Percentiles rank a stretch among this genome's conserved stretches.
These are phyloP conservation scores for Chrysopogon serrulatus DNA, from an alignment of 176 grass and related monocot species.

Conservation along the genomic window DNA sequence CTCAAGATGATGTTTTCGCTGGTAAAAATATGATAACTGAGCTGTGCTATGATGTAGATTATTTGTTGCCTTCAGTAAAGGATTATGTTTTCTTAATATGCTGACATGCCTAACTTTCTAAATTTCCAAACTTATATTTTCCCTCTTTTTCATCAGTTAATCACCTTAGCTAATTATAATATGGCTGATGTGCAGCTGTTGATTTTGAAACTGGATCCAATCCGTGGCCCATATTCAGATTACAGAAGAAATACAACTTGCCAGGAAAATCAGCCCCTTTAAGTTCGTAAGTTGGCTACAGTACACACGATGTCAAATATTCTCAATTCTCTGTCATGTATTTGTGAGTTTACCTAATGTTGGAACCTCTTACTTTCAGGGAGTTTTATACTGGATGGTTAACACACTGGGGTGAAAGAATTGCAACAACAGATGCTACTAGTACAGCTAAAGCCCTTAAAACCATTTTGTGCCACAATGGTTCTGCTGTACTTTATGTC, in stretches of 20 bases:
- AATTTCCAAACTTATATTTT: background rate
- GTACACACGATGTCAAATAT: background rate
- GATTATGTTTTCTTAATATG: background rate
- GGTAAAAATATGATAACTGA: conserved; percentile 43
- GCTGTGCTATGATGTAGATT: background rate
- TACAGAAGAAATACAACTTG: conserved; percentile 88
- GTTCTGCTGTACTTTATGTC: conserved; percentile 97
- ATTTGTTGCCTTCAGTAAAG: conserved; percentile 13
- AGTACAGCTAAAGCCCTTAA: conserved; percentile 65
- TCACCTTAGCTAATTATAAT: conserved; percentile 14
- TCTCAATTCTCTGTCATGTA: background rate
- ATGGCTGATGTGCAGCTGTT: conserved; percentile 60
- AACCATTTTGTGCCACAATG: conserved; percentile 76
- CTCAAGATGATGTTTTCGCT: conserved; percentile 74
- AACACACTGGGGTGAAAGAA: conserved; percentile 88
- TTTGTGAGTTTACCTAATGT: background rate
- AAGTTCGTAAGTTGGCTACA: conserved; percentile 56
- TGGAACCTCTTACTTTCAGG: conserved; percentile 35
- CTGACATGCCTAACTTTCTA: conserved; percentile 1
- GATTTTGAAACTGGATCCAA: conserved; percentile 83
- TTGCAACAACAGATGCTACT: conserved; percentile 53
- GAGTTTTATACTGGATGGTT: conserved; percentile 99
- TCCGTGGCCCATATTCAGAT: conserved; percentile 71
- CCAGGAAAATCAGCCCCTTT: conserved; percentile 92
- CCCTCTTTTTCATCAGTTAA: background rate